phyloP scores from a whole-genome alignment of 352 stramenopile species.

The Phytophthora fragariaefolia region DNA sequence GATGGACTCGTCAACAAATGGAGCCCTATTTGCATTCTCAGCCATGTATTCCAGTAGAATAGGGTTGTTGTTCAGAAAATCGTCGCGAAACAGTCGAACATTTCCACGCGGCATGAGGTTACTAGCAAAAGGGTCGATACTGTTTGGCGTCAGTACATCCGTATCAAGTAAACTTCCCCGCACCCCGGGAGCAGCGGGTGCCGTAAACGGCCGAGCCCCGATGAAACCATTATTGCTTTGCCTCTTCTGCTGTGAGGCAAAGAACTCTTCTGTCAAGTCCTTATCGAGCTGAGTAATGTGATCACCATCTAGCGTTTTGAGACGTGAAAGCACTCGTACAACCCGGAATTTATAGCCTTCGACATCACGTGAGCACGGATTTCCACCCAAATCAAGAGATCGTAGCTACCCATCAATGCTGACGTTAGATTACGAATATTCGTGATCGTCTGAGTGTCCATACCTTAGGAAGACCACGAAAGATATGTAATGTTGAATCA shows the following conservation, averaged over 20 bases:
- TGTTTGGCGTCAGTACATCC: constrained; percentile 1
- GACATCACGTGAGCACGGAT: constrained; percentile 66
- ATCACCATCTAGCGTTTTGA: constrained; percentile 79
- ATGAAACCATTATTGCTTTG: constrained; percentile 26
- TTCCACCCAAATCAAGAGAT: constrained; percentile 74
- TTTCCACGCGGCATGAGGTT: constrained; percentile 75
- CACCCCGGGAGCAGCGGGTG: constrained; percentile 23
- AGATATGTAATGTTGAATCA: constrained; percentile 55
- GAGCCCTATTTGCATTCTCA: constrained; percentile 38
- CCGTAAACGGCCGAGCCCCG: constrained; percentile 47
- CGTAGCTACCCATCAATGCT: constrained; percentile 48
- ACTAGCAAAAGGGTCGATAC: constrained; percentile 58
- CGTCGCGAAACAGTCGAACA: constrained; percentile 83
- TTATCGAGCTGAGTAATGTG: constrained; percentile 77
- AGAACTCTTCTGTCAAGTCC: constrained; percentile 73
- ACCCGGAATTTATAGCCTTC: constrained; percentile 83
- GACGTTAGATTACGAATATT: background rate
- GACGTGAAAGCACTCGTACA: constrained; percentile 59
- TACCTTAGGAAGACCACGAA: constrained; percentile 59
- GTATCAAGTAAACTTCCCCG: constrained; percentile 9
- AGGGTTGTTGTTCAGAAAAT: constrained; percentile 86
- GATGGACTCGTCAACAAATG: constrained; percentile 12
- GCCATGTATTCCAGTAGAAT: constrained; percentile 86
- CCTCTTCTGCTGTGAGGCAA: constrained; percentile 24
- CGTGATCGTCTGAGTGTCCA: too few relatives aligned